phyloP scores from a whole-genome alignment of 1,284 basidiomycete genomes.

The Lentinula novae-zelandiae region DNA sequence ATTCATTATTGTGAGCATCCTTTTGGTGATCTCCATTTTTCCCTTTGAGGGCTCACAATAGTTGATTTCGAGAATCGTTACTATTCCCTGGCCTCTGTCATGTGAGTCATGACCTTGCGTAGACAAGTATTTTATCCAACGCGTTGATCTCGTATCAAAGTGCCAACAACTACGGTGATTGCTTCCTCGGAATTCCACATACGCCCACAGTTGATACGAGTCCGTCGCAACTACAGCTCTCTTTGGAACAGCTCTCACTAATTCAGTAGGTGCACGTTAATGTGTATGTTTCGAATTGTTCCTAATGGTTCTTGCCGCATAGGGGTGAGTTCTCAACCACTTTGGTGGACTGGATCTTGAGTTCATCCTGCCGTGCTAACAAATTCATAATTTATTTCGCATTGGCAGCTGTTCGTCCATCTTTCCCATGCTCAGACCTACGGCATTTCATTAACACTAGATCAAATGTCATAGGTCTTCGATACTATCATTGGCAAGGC shows the following conservation, averaged over 20 bases:
- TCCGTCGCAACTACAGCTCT: slow-evolving; percentile 22
- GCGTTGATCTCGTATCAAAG: not conserved
- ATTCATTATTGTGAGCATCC: slow-evolving; percentile 44
- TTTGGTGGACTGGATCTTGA: not conserved
- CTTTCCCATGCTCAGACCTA: not conserved
- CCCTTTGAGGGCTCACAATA: not conserved
- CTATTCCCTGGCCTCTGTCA: slow-evolving; percentile 43
- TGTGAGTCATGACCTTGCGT: slow-evolving; percentile 32
- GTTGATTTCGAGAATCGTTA: slow-evolving; percentile 46
- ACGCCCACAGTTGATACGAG: not conserved
- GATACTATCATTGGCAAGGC: slow-evolving; percentile 55
- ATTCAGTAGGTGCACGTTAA: slow-evolving; percentile 24
- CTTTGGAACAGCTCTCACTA: slow-evolving; percentile 27
- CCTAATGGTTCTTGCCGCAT: not conserved
- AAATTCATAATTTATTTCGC: not conserved
- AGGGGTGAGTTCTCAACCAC: slow-evolving; percentile 2
- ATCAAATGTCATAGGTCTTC: slow-evolving; percentile 27
- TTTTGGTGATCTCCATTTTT: not conserved
- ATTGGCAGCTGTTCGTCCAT: not conserved
- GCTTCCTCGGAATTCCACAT: not conserved
- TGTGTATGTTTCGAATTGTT: not conserved
- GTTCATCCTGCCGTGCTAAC: not conserved
- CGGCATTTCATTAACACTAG: not conserved
- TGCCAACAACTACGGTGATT: slow-evolving; percentile 18
- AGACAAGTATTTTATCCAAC: slow-evolving; percentile 17